Percentiles rank a stretch among this genome's conserved stretches.
Evolutionary conservation across 2,329 filamentous ascomycete species (phyloP).

Genomic region (Ophiostoma himal-ulmi): DNA sequence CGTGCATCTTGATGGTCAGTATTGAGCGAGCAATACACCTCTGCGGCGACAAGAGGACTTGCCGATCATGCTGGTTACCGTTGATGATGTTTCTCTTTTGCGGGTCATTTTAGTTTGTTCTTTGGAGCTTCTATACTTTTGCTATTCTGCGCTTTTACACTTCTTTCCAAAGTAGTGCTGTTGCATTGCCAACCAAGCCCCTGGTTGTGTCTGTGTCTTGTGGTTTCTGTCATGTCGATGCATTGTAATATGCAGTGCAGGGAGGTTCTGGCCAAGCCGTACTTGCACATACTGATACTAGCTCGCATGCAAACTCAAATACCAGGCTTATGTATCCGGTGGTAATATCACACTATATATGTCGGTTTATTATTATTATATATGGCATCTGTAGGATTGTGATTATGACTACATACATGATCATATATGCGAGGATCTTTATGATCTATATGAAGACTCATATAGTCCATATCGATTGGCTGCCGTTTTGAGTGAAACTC

Average conservation of each 20-base stretch:
- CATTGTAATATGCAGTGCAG: background rate
- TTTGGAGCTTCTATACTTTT: background rate
- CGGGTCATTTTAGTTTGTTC: background rate
- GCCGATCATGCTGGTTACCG: background rate
- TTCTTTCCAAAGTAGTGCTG: background rate
- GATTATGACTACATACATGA: background rate
- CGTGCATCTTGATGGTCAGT: background rate
- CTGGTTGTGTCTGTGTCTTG: background rate
- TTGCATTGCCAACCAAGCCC: background rate
- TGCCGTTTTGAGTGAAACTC: slow-evolving; percentile 2
- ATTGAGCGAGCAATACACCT: background rate
- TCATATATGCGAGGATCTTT: background rate
- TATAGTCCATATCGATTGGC: background rate
- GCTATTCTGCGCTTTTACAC: background rate
- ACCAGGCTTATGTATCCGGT: slow-evolving; percentile 1
- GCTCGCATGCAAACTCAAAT: background rate
- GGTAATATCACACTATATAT: background rate
- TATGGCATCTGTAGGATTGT: background rate
- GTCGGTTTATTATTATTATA: background rate
- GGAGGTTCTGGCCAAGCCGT: background rate
- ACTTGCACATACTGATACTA: background rate
- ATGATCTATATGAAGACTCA: background rate
- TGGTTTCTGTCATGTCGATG: background rate
- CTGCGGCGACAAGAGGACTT: background rate
- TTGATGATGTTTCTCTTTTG: background rate